phyloP scores from a whole-genome alignment of 2,329 filamentous ascomycete species.

The Sporothrix humicola region DNA sequence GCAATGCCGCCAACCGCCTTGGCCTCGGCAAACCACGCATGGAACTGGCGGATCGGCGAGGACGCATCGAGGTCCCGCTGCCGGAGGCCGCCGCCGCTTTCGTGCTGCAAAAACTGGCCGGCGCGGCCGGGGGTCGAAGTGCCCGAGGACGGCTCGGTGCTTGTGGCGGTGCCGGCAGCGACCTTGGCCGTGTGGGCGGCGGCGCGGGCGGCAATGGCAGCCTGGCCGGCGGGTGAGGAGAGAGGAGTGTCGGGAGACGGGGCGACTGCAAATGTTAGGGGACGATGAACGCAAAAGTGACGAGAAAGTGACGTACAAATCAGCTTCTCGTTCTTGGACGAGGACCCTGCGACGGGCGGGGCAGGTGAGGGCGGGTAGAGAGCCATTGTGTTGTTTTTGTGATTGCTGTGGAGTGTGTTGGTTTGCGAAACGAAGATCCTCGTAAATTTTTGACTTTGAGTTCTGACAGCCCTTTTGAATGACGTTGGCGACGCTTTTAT shows the following conservation, averaged over 20 bases:
- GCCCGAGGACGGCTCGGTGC: conserved; percentile 1
- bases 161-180: conserved; percentile 16
- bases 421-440: conserved; percentile 14
- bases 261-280: conserved; percentile 44
- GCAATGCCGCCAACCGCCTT: conserved; percentile 57
- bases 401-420: not conserved
- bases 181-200: conserved; percentile 27
- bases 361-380: conserved; percentile 33
- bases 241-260: conserved; percentile 35
- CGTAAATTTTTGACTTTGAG: no score
- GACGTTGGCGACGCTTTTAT: not conserved
- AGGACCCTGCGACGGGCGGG: conserved; percentile 11
- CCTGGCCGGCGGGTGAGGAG: conserved; percentile 14
- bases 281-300: not conserved
- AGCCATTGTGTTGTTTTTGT: conserved; percentile 32
- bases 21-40: conserved; percentile 84
- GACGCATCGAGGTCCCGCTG: conserved; percentile 63
- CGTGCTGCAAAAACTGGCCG: conserved; percentile 71
- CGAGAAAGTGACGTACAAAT: conserved; percentile 33
- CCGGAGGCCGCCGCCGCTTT: conserved; percentile 60
- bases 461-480: not conserved
- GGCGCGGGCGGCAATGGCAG: conserved; percentile 25
- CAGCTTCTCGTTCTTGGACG: conserved; percentile 35
- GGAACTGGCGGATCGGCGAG: conserved; percentile 81
- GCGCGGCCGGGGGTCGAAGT: conserved; percentile 57